These are phyloP conservation scores for Kwoniella mangroviensis DNA, from an alignment of 768 basidiomycete genomes.

Conservation along the genomic window DNA sequence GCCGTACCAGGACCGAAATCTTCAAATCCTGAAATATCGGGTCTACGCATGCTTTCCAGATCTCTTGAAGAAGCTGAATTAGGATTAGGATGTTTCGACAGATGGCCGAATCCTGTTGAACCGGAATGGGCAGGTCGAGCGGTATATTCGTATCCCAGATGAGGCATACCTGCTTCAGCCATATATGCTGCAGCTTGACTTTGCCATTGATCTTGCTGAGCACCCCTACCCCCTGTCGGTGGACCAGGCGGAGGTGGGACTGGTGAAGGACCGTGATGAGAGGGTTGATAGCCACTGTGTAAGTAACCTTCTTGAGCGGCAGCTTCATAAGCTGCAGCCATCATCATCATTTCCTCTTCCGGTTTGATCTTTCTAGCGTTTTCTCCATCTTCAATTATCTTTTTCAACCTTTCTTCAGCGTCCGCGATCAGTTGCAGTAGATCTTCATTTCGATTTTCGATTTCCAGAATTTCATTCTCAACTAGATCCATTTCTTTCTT, in stretches of 20 bases:
- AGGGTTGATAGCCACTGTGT: slow-evolving; percentile 23
- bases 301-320: slow-evolving; percentile 51
- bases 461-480: slow-evolving; percentile 62
- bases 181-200: slow-evolving; percentile 54
- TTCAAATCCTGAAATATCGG: slow-evolving; percentile 56
- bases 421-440: slow-evolving; percentile 71
- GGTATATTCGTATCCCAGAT: slow-evolving; percentile 46
- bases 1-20: slow-evolving; percentile 55
- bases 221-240: background rate
- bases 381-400: slow-evolving; percentile 68
- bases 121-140: slow-evolving; percentile 32
- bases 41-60: slow-evolving; percentile 19
- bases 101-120: slow-evolving; percentile 36
- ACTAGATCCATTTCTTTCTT: slow-evolving; percentile 64
- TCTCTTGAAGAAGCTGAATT: slow-evolving; percentile 22
- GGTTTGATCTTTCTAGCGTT: slow-evolving; percentile 49
- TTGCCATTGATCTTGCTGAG: slow-evolving; percentile 47
- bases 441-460: slow-evolving; percentile 61
- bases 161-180: slow-evolving; percentile 55
- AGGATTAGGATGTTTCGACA: slow-evolving; percentile 19
- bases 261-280: slow-evolving; percentile 16
- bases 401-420: slow-evolving; percentile 66
- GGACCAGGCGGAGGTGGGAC: slow-evolving; percentile 14
- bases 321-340: slow-evolving; percentile 51
- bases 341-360: slow-evolving; percentile 56